These are phyloP conservation scores for Astragalus glycyphyllos DNA, from an alignment of 306 rosid species.

Conservation along the genomic window DNA sequence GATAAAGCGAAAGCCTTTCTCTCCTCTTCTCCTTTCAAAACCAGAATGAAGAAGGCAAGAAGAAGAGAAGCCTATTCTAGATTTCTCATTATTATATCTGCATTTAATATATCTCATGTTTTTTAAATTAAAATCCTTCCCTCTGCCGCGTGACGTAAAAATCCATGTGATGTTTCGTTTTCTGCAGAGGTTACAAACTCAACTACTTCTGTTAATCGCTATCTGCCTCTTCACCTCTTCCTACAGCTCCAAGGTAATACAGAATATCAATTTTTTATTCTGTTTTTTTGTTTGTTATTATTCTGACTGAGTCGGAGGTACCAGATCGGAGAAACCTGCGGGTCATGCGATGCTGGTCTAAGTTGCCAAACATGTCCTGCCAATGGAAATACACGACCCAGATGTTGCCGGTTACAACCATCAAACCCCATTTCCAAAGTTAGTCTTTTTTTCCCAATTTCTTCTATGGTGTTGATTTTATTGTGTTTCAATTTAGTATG, in stretches of 20 bases:
- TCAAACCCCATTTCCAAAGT: slow-evolving; percentile 69
- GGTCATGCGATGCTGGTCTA: slow-evolving; percentile 75
- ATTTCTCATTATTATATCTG: slow-evolving; percentile 4
- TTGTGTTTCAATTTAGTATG: not conserved
- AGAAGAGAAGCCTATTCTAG: not conserved
- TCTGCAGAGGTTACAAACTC: slow-evolving; percentile 55
- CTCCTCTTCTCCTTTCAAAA: not conserved
- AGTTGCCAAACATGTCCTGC: slow-evolving; percentile 74
- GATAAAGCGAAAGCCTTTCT: not conserved
- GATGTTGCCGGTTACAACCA: slow-evolving; percentile 82
- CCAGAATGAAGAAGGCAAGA: slow-evolving; percentile 51
- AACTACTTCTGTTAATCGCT: slow-evolving; percentile 54
- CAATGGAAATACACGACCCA: slow-evolving; percentile 86
- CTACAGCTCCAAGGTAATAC: slow-evolving; percentile 60
- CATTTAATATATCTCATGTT: not conserved
- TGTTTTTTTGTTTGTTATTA: not conserved
- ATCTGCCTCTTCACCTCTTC: slow-evolving; percentile 58
- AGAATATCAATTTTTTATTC: too few relatives aligned
- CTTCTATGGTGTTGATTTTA: not conserved
- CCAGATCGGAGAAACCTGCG: slow-evolving; percentile 97
- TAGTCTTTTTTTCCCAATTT: slow-evolving; percentile 11
- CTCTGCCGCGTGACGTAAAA: not conserved
- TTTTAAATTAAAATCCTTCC: too few relatives aligned
- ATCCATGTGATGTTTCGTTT: slow-evolving; percentile 17
- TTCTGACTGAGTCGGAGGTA: slow-evolving; percentile 40